Base-by-base conservation (phyloP, 108 stramenopile species). In the Aurantiochytrium sp. region DNA sequence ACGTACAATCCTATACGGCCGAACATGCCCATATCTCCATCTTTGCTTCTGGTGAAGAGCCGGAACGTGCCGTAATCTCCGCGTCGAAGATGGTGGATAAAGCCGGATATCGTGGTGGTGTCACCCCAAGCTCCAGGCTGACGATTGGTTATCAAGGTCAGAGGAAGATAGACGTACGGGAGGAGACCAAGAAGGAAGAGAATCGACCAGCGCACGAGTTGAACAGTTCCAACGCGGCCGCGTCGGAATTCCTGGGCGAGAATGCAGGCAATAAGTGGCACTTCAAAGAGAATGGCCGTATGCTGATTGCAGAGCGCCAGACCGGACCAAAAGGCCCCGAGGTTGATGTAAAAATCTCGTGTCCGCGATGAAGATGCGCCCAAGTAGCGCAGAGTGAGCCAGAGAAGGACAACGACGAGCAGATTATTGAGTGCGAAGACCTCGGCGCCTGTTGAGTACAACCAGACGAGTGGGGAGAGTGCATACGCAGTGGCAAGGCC, bases 341-440 rank as follows among this genome's bases (percentile, higher is more conserved):
- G 29, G 4, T 45, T 8, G 0, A 88, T 6, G 45, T 35, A 64
- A 0, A 16, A 8, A 0, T 72, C 83, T 18, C 14, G 35, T n/a
- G 4, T 28, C 12, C 57, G 59, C n/a, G 58, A 12, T 5, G 71
- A 55, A 35, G 21, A 12, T 10, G 57, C 44, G 42, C 45, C 87
- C 64, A 92, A 95, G 28, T 72, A 58, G 28, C 83, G 53, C 19
- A 89, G 60, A 35, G 60, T 87, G 18, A 90, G 42, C 19, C 96
- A 87, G 23, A 83, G 14, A 35, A 83, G 76, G 28, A 91, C 44
- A 14, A 96, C 90, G 6, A 91, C 91, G 23, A 96, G 92, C 5
- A 94, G 55, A 60, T 95, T 96, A 87, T 96, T 96, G 18, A 96
- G 93, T 21, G 96, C 95, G 90, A 96, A 96, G 42, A 96, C 96